These are phyloP conservation scores for Pseudonitzschia delicatissima DNA, from an alignment of 108 stramenopile species.

Conservation along the genomic window DNA sequence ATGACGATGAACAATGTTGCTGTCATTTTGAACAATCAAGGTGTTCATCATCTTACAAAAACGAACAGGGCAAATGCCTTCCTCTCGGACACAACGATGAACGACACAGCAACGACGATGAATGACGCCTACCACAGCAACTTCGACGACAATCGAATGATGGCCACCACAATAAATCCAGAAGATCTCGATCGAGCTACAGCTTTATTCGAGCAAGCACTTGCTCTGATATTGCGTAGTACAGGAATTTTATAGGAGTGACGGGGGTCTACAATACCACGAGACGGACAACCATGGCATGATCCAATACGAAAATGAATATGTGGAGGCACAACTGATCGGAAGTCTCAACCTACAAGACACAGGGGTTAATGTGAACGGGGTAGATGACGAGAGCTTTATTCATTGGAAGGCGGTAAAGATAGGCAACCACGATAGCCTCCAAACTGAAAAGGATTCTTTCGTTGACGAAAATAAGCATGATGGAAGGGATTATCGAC, in stretches of 20 bases:
- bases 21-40: slow-evolving; percentile 7
- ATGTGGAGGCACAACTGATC: not conserved
- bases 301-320: slow-evolving; percentile 6
- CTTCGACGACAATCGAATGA: not conserved
- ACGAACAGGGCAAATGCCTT: slow-evolving; percentile 4
- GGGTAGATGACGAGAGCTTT: not conserved
- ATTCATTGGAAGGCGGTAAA: slow-evolving; percentile 16
- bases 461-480: not conserved
- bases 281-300: slow-evolving; percentile 7
- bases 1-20: slow-evolving; percentile 6
- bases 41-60: slow-evolving; percentile 4
- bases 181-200: slow-evolving; percentile 1
- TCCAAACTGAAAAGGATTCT: not conserved
- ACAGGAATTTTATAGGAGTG: slow-evolving; percentile 1
- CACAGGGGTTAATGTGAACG: slow-evolving; percentile 4
- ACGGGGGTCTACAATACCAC: not conserved
- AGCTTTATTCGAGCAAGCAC: slow-evolving; percentile 5
- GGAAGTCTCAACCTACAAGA: slow-evolving; percentile 7
- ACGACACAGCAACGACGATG: not conserved
- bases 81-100: not conserved
- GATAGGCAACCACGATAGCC: not conserved
- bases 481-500: slow-evolving; percentile 8
- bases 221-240: slow-evolving; percentile 1
- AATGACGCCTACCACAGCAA: not conserved
- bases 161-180: slow-evolving; percentile 4